These are phyloP conservation scores for Ophidiomyces ophidiicola DNA, from an alignment of 2,329 filamentous ascomycete species.

Conservation along the genomic window DNA sequence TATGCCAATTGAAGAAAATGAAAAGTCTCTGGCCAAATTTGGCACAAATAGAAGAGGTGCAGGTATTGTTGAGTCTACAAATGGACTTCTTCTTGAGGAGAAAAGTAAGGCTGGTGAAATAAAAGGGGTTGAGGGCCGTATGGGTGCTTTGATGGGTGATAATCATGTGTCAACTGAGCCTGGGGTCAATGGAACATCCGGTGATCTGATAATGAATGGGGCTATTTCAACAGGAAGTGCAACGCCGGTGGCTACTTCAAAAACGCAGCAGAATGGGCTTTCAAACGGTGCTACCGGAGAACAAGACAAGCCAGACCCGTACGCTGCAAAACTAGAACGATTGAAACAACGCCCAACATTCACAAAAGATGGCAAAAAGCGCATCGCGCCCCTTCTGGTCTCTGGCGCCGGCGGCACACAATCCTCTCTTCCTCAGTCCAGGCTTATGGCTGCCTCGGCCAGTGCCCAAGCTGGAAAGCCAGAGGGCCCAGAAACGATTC, in stretches of 20 bases:
- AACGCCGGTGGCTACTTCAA: constrained; percentile 24
- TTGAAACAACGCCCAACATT: constrained; percentile 88
- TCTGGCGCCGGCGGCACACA: constrained; percentile 78
- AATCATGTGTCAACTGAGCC: constrained; percentile 45
- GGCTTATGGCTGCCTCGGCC: constrained; percentile 65
- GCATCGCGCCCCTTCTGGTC: constrained; percentile 81
- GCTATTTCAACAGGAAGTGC: constrained; percentile 25
- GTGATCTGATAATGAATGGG: constrained; percentile 34
- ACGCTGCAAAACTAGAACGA: constrained; percentile 49
- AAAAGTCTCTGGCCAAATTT: constrained; percentile 84
- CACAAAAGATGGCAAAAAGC: constrained; percentile 93
- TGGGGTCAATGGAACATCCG: constrained; percentile 37
- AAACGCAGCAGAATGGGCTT: constrained; percentile 28
- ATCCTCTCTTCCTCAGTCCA: constrained; percentile 78
- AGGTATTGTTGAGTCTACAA: constrained; percentile 84
- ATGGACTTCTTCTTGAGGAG: constrained; percentile 76
- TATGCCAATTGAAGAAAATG: constrained; percentile 74
- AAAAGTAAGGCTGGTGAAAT: constrained; percentile 85
- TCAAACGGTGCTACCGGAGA: constrained; percentile 17
- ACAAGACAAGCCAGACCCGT: constrained; percentile 36
- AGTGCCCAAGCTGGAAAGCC: constrained; percentile 49
- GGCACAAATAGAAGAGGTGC: constrained; percentile 77
- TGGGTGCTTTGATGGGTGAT: constrained; percentile 98
- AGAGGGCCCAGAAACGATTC: constrained; percentile 65
- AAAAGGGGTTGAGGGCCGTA: constrained; percentile 79